A percentile compares a stretch with the other conserved stretches of the same genome.
These are phyloP conservation scores for Tranzscheliella williamsii DNA, from an alignment of 1,284 basidiomycete species.

Conservation along the genomic window DNA sequence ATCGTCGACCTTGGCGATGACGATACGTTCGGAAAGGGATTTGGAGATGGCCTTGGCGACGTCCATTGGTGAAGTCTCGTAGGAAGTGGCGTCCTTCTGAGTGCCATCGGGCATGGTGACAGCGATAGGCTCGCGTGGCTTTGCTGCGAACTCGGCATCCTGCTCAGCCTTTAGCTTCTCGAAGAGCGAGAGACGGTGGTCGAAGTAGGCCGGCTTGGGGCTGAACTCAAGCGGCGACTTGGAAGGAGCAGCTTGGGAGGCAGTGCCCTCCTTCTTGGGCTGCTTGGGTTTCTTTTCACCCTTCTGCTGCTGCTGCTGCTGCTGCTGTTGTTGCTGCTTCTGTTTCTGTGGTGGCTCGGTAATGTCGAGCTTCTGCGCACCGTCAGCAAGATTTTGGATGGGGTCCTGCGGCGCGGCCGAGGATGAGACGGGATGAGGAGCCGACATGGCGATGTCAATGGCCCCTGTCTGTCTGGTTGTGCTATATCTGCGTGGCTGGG, in stretches of 20 bases:
- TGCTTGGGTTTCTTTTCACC: conserved; percentile 49
- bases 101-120: conserved; percentile 88
- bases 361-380: conserved; percentile 29
- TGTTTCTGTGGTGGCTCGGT: conserved; percentile 19
- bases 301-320: conserved; percentile 26
- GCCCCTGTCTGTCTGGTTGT: too few relatives aligned
- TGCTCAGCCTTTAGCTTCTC: conserved; percentile 85
- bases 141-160: conserved; percentile 78
- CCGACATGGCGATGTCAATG: conserved; percentile 9
- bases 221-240: conserved; percentile 66
- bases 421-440: conserved; percentile 43
- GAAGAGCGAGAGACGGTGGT: conserved; percentile 86
- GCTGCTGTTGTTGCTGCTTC: conserved; percentile 17
- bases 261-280: conserved; percentile 28
- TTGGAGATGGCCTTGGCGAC: conserved; percentile 86
- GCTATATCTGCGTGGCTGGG: too few relatives aligned
- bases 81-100: conserved; percentile 78
- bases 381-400: conserved; percentile 37
- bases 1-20: conserved; percentile 93
- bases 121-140: conserved; percentile 79
- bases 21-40: conserved; percentile 82
- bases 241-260: conserved; percentile 20
- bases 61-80: conserved; percentile 95
- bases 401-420: conserved; percentile 40
- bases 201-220: conserved; percentile 84